A percentile compares a stretch with the other conserved stretches of the same genome.
These are phyloP conservation scores for Boletus rufocinnamomeus DNA, from an alignment of 768 basidiomycete species.

Conservation along the genomic window DNA sequence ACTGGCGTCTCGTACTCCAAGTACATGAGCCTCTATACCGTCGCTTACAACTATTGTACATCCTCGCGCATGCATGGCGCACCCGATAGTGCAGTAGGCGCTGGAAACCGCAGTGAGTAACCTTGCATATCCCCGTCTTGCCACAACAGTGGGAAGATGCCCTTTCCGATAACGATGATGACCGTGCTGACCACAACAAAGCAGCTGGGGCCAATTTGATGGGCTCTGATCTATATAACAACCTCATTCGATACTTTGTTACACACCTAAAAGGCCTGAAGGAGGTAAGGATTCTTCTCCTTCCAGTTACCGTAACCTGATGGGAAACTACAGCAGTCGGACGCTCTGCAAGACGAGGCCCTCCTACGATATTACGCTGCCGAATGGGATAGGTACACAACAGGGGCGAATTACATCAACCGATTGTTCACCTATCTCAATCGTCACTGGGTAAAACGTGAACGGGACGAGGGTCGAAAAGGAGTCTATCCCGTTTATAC, in stretches of 20 bases:
- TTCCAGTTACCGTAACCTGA: constrained; percentile 17
- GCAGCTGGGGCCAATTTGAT: constrained; percentile 91
- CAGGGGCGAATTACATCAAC: constrained; percentile 96
- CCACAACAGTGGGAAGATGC: constrained; percentile 27
- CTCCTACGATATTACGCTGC: constrained; percentile 87
- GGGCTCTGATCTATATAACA: constrained; percentile 96
- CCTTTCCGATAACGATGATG: constrained; percentile 24
- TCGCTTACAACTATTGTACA: constrained; percentile 98
- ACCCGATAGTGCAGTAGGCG: constrained; percentile 36
- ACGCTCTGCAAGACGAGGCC: constrained; percentile 80
- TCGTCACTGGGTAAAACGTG: constrained; percentile 98
- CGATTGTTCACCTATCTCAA: constrained; percentile 97
- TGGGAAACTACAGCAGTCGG: constrained; percentile 57
- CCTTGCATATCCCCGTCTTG: constrained; percentile 3
- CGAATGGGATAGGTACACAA: constrained; percentile 97
- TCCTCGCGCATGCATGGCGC: constrained; percentile 74
- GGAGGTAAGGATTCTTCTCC: constrained; percentile 50
- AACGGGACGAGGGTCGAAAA: constrained; percentile 95
- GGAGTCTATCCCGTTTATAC: constrained; percentile 96
- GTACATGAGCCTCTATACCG: constrained; percentile 88
- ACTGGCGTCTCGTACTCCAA: constrained; percentile 87
- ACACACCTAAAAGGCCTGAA: constrained; percentile 69
- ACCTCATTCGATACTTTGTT: constrained; percentile 89
- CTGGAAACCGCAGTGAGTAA: constrained; percentile 59
- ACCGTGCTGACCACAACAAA: constrained; percentile 19